phyloP scores from a whole-genome alignment of 108 stramenopile species.

The Cyclotella baltica region DNA sequence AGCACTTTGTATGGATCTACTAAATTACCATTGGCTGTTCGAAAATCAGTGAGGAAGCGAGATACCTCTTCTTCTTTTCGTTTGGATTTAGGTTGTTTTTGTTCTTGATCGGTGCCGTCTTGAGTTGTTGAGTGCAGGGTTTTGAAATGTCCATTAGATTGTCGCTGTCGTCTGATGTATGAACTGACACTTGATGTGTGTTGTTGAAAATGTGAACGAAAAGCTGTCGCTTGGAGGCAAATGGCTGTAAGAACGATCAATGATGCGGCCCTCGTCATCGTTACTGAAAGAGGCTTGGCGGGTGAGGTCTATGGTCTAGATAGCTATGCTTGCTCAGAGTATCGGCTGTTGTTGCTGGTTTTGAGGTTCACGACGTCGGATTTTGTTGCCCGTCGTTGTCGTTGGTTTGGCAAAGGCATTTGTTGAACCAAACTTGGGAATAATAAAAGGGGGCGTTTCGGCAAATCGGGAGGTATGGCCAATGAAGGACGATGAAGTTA shows the following conservation, averaged over 20 bases:
- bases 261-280: neutral
- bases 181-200: neutral
- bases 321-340: neutral
- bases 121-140: neutral
- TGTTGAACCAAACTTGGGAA: too few relatives aligned
- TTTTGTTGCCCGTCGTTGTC: too few relatives aligned
- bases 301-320: neutral
- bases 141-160: neutral
- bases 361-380: too few relatives aligned
- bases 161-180: neutral
- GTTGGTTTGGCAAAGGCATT: too few relatives aligned
- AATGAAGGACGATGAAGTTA: too few relatives aligned
- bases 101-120: neutral
- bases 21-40: constrained; percentile 49
- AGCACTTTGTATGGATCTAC: constrained; percentile 66
- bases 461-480: too few relatives aligned
- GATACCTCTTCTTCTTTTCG: constrained; percentile 27
- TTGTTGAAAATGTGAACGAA: neutral
- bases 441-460: too few relatives aligned
- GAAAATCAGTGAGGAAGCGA: constrained; percentile 54
- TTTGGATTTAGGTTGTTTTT: constrained; percentile 29
- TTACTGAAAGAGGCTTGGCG: neutral
- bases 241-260: neutral
- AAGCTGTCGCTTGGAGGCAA: neutral
- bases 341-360: neutral